Conservation (phyloP, 768 basidiomycete species). For the Chalciporus pseudorubinellus region DNA sequence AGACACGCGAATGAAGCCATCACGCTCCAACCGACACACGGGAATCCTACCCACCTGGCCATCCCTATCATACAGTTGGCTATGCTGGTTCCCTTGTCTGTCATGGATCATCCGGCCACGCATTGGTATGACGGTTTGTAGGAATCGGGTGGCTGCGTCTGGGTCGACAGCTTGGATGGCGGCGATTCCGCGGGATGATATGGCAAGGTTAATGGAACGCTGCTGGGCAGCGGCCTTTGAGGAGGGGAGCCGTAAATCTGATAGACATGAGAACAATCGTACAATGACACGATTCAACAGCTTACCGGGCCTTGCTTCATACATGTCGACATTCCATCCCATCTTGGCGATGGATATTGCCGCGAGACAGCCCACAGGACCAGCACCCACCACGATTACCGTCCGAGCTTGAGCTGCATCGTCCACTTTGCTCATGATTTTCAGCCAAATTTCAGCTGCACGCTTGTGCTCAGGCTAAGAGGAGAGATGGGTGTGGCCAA, state of each 20-base stretch:
- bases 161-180: conserved; percentile 82
- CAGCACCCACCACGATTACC: conserved; percentile 79
- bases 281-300: conserved; percentile 6
- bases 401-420: conserved; percentile 31
- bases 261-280: conserved; percentile 13
- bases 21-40: conserved; percentile 10
- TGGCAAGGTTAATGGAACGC: conserved; percentile 94
- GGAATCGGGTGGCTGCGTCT: conserved; percentile 62
- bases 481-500: too few species aligned
- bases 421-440: conserved; percentile 14
- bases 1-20: conserved; percentile 19
- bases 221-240: conserved; percentile 65
- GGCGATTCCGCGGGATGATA: conserved; percentile 89
- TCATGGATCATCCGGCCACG: conserved; percentile 94
- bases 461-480: not conserved
- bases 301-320: conserved; percentile 77
- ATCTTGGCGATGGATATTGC: conserved; percentile 82
- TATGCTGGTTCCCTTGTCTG: conserved; percentile 64
- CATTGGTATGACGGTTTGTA: conserved; percentile 88
- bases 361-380: conserved; percentile 91
- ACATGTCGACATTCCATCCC: conserved; percentile 82
- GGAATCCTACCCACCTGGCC: conserved; percentile 65
- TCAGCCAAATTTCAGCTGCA: not conserved
- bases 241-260: conserved; percentile 74
- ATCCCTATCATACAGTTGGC: conserved; percentile 84